Evolutionary conservation across 805 yeast genomes (phyloP), one percentile per base, ranked within the genome.

Genomic region (Nakazawaea laoshanensis): DNA sequence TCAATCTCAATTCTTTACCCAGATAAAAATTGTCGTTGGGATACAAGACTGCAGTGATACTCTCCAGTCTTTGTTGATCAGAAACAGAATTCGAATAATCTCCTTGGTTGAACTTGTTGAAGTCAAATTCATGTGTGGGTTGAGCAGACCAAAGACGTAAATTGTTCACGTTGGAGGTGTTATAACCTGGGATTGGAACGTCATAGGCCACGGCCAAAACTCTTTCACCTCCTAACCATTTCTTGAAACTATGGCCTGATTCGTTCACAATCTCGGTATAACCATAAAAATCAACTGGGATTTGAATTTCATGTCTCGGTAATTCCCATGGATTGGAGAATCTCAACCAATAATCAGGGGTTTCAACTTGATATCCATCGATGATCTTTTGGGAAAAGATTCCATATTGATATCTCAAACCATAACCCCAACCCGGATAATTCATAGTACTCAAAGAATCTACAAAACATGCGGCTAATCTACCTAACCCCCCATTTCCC

Each of bases 401-500:
- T 55, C 96, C 96, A 52, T 88, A 87, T 57, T 86, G 86, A 61
- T 87, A 87, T 53, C 94, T 79, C 45, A 87, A 63, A 39, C 96
- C 96, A 55, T 87, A 87, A 42, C 96, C 96, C 96, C 96, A 87
- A 32, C 94, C 95, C 12, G 94, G 86, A 55, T 83, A 84, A 55
- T 83, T 77, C 43, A 83, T 80, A 4, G 94, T 77, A 22, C 92
- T 74, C 53, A 87, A 62, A 2, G 95, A 85, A 59, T 88, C 96
- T 30, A 87, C 74, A 52, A 86, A 87, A 59, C 96, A 88, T 14
- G 96, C 95, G 15, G 96, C 96, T 50, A 87, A 66, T 53, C 96
- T 74, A 42, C 96, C 96, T 36, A 87, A 64, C 42, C 96, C 96
- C 52, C 96, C 96, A 50, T 88, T 88, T 49, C 96, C 96, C 35